Evolutionary conservation across 805 yeast species (phyloP).

Genomic region (Candida chauliodis): DNA sequence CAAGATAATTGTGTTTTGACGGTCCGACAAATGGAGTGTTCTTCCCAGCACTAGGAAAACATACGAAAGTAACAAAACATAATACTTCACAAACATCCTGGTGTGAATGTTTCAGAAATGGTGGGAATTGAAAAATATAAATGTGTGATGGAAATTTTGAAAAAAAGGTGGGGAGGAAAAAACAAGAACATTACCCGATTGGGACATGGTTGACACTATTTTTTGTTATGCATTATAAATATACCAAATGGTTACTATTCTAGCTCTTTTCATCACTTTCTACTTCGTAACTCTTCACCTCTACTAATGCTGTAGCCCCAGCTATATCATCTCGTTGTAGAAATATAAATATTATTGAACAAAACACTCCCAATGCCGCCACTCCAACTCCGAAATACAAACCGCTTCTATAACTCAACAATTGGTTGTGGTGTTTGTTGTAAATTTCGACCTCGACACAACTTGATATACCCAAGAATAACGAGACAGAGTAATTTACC

Average conservation of each 20-base stretch:
- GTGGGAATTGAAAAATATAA: background rate
- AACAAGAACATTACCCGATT: background rate
- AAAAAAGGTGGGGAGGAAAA: constrained; percentile 1
- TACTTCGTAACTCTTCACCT: background rate
- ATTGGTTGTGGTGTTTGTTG: constrained; percentile 9
- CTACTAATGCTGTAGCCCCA: constrained; percentile 2
- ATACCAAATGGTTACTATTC: background rate
- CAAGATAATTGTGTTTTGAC: background rate
- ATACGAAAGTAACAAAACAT: background rate
- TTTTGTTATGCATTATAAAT: background rate
- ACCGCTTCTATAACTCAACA: constrained; percentile 54
- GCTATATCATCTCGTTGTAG: constrained; percentile 7
- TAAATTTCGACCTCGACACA: constrained; percentile 47
- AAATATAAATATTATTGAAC: constrained; percentile 23
- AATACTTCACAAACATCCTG: background rate
- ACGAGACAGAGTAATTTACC: constrained; percentile 66
- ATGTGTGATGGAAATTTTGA: too few relatives aligned
- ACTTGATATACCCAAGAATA: constrained; percentile 71
- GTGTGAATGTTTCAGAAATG: background rate
- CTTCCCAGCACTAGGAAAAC: background rate
- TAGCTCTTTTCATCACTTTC: constrained; percentile 1
- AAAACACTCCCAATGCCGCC: constrained; percentile 44
- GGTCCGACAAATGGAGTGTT: background rate
- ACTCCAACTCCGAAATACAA: constrained; percentile 60
- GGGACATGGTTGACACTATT: background rate